Percentiles rank a stretch among this genome's conserved stretches.
Conservation (phyloP, 352 stramenopile species). For the Phytophthora pistaciae region DNA sequence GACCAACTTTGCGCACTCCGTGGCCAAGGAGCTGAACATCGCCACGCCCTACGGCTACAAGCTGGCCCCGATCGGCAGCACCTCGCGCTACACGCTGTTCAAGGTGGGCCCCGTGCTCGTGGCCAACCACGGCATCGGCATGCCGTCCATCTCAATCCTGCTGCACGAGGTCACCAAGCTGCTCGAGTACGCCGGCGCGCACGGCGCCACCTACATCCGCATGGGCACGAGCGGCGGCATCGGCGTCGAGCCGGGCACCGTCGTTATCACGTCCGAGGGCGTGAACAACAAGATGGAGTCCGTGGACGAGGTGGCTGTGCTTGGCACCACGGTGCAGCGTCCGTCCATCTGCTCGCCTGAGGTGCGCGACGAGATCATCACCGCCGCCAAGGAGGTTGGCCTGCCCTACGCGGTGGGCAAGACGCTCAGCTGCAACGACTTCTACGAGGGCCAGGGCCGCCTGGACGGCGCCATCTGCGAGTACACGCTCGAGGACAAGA, state of each 20-base stretch:
- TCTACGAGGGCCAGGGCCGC: slow-evolving; percentile 86
- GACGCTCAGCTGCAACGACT: slow-evolving; percentile 88
- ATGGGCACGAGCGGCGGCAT: slow-evolving; percentile 86
- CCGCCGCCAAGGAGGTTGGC: slow-evolving; percentile 52
- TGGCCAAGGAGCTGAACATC: slow-evolving; percentile 67
- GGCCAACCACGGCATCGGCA: slow-evolving; percentile 85
- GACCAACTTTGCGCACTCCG: slow-evolving; percentile 66
- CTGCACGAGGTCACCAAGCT: slow-evolving; percentile 88
- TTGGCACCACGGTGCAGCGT: slow-evolving; percentile 60
- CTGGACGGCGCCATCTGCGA: slow-evolving; percentile 87
- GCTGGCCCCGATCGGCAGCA: slow-evolving; percentile 71
- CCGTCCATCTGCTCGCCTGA: slow-evolving; percentile 66
- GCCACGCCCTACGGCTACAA: slow-evolving; percentile 71
- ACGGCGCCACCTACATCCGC: slow-evolving; percentile 74
- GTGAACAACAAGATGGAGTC: slow-evolving; percentile 85
- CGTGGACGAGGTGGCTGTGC: slow-evolving; percentile 69
- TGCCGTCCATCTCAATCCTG: slow-evolving; percentile 84
- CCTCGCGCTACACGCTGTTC: slow-evolving; percentile 79
- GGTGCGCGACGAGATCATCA: slow-evolving; percentile 63
- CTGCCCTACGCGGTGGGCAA: slow-evolving; percentile 78
- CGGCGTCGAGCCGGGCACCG: slow-evolving; percentile 77
- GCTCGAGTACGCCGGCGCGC: slow-evolving; percentile 74
- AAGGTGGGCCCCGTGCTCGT: slow-evolving; percentile 86
- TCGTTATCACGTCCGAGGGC: slow-evolving; percentile 85
- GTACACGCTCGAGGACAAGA: slow-evolving; percentile 83